These are phyloP conservation scores for Mycosphaerella arachidis DNA, from an alignment of 2,329 filamentous ascomycete genomes.

Conservation along the genomic window DNA sequence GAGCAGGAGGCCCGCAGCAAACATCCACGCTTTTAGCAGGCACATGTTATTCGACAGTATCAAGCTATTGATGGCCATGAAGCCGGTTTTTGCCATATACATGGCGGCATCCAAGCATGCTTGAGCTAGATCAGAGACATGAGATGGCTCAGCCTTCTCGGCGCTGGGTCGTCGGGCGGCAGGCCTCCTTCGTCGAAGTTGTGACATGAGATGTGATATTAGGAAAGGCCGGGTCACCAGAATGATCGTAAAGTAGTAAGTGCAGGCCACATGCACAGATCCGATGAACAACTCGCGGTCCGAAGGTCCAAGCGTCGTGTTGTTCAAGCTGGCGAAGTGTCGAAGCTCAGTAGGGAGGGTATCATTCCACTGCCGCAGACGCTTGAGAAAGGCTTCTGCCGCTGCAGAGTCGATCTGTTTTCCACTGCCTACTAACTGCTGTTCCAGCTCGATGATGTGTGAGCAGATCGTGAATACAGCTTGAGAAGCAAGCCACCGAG, in stretches of 20 bases:
- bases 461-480: constrained; percentile 18
- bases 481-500: constrained; percentile 14
- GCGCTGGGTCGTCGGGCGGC: constrained; percentile 10
- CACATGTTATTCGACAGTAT: constrained; percentile 53
- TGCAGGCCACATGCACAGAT: constrained; percentile 50
- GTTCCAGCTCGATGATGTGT: constrained; percentile 21
- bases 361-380: constrained; percentile 20
- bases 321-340: constrained; percentile 20
- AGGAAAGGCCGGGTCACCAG: constrained; percentile 54
- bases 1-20: constrained; percentile 54
- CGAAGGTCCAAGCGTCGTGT: constrained; percentile 13
- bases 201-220: constrained; percentile 47
- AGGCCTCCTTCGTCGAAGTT: constrained; percentile 17
- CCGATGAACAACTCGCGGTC: constrained; percentile 23
- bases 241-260: constrained; percentile 58
- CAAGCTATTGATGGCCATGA: constrained; percentile 36
- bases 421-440: constrained; percentile 17
- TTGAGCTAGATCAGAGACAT: constrained; percentile 40
- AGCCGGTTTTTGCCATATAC: constrained; percentile 53
- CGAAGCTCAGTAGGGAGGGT: constrained; percentile 18
- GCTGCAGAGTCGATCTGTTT: constrained; percentile 12
- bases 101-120: constrained; percentile 54
- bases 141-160: constrained; percentile 15
- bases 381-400: constrained; percentile 17
- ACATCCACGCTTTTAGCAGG: constrained; percentile 52